Evolutionary conservation across 257 asterid genomes (phyloP), one percentile per base, ranked within the genome.

Genomic region (Solanum microdontum): DNA sequence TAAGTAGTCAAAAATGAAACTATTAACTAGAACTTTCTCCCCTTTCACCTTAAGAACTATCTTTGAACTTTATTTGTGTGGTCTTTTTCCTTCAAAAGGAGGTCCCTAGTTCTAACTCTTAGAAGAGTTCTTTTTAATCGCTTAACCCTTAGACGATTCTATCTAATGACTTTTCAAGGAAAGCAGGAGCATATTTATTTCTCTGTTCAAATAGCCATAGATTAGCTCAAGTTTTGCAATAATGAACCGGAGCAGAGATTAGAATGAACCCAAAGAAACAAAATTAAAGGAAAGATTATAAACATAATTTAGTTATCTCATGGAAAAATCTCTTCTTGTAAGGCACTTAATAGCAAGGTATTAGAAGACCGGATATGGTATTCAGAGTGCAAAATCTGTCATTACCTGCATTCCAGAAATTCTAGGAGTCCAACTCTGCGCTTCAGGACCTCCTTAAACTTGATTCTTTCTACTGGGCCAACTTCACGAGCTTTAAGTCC

Each of bases 371-470:
- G 3, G 26, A 48, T 28, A 48, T 80, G 69, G 85, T 80, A 80
- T 28, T 80, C 85, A 28, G 69, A 80, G 85, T 45, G 62, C 85
- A 80, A 48, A 51, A 80, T 80, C 26, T 45, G 85, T 48, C 68
- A 80, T 88, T 85, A 97, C 99, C 99, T 94, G 99, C 98, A 94
- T 89, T 96, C 93, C 90, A 97, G 91, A 91, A 95, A 97, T 89
- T 96, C 99, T 90, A 94, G 98, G 87, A 94, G 93, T 74, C 99
- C 99, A 82, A 98, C 98, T 95, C 94, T 97, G 91, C 95, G 98
- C 92, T 94, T 96, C 90, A 97, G 86, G 68, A 94, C 92, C 88
- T 97, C 99, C 93, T 92, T 97, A 87, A 97, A 97, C 91, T 93
- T 96, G 33, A 97, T 92, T 92, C 94, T 95, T 92, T 97, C 99